phyloP scores from a whole-genome alignment of 331 rosid genomes.

The Spiraea crenata region DNA sequence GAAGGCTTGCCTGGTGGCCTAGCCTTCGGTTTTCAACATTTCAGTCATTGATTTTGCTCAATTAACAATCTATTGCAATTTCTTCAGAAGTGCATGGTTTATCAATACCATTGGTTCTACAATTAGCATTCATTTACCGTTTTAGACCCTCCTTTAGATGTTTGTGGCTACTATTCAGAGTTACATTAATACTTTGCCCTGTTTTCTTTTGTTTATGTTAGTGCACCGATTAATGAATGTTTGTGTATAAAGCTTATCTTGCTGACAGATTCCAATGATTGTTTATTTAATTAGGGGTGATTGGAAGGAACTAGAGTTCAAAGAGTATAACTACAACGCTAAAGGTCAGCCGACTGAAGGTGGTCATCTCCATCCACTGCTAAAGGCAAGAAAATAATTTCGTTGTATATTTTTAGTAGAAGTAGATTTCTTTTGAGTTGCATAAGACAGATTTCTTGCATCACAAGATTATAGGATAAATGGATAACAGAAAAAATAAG shows the following conservation, averaged over 20 bases:
- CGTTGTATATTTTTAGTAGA: neutral
- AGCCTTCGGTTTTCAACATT: too few species aligned
- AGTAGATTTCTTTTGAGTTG: neutral
- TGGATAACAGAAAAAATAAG: neutral
- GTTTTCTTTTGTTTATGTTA: neutral
- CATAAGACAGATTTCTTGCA: neutral
- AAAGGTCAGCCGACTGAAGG: constrained; percentile 84
- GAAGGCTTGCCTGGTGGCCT: too few species aligned
- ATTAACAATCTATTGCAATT: too few species aligned
- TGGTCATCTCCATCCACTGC: constrained; percentile 90
- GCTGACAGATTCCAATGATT: constrained; percentile 22
- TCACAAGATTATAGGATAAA: neutral
- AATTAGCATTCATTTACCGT: neutral
- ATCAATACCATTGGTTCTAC: too few species aligned
- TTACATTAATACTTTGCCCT: neutral
- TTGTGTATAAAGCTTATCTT: neutral
- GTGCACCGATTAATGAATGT: neutral
- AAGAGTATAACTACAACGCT: constrained; percentile 77
- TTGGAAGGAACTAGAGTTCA: constrained; percentile 81
- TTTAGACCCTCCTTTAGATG: neutral
- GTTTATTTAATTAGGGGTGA: constrained; percentile 57
- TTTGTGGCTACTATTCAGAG: neutral
- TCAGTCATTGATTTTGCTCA: too few species aligned
- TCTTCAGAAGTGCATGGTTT: too few species aligned
- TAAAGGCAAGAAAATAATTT: constrained; percentile 59